A percentile compares a stretch with the other conserved stretches of the same genome.
These are phyloP conservation scores for Nicotiana tabacum DNA, from an alignment of 257 asterid species.

Conservation along the genomic window DNA sequence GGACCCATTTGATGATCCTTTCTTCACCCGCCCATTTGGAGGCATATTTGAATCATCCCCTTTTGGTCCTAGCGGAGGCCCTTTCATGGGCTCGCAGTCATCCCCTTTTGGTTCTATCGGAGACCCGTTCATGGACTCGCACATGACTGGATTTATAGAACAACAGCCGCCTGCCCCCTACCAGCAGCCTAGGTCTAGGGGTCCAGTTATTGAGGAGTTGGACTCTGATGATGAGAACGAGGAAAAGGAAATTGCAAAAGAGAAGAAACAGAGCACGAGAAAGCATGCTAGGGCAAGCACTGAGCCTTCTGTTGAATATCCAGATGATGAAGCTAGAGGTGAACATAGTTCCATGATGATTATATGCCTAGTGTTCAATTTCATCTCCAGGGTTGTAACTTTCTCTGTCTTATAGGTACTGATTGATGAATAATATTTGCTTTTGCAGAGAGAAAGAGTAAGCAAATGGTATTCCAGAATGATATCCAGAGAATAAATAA, in stretches of 20 bases:
- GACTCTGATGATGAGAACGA: conserved; percentile 71
- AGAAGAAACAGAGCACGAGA: conserved; percentile 47
- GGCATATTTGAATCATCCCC: conserved; percentile 42
- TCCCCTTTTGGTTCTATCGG: too few species aligned
- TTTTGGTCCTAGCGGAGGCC: not conserved
- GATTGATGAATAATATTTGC: conserved; percentile 1
- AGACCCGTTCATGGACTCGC: conserved; percentile 34
- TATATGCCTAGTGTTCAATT: not conserved
- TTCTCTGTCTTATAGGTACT: not conserved
- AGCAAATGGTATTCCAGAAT: conserved; percentile 35
- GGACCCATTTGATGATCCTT: conserved; percentile 90
- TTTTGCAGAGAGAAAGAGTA: conserved; percentile 51
- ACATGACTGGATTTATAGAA: conserved; percentile 41
- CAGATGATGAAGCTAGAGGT: conserved; percentile 72
- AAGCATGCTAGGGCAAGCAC: conserved; percentile 68
- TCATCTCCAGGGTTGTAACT: not conserved
- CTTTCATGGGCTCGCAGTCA: too few species aligned
- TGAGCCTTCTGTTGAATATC: conserved; percentile 69
- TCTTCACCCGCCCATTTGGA: conserved; percentile 66
- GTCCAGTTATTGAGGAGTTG: conserved; percentile 89
- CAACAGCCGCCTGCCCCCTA: conserved; percentile 28
- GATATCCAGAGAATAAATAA: conserved; percentile 28
- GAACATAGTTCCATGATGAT: not conserved
- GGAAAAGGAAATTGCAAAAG: conserved; percentile 31
- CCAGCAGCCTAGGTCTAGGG: conserved; percentile 43